Evolutionary conservation across 1,284 basidiomycete species (phyloP).

Genomic region (Puccinia hordei): DNA sequence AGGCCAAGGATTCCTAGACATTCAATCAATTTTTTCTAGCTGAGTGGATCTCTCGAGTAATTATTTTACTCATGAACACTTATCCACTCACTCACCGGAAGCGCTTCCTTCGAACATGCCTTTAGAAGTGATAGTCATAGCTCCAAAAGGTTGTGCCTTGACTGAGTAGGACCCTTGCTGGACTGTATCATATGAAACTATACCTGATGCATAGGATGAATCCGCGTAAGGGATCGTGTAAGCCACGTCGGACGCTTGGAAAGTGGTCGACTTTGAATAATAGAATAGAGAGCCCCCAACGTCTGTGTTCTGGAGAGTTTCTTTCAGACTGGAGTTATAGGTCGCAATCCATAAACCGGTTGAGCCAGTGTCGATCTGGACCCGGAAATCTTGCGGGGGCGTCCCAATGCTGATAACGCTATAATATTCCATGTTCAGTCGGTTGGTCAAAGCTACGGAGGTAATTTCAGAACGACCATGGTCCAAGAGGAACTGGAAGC

Average conservation of each 20-base stretch:
- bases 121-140: constrained; percentile 42
- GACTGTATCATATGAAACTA: constrained; percentile 27
- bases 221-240: constrained; percentile 49
- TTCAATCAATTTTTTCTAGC: background rate
- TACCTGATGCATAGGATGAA: constrained; percentile 32
- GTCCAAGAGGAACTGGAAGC: background rate
- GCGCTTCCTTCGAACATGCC: constrained; percentile 36
- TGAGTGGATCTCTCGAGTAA: background rate
- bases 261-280: constrained; percentile 28
- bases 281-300: constrained; percentile 43
- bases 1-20: constrained; percentile 43
- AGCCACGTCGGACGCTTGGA: constrained; percentile 12
- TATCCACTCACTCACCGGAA: constrained; percentile 24
- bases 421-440: constrained; percentile 43
- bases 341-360: constrained; percentile 40
- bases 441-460: constrained; percentile 27
- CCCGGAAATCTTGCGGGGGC: constrained; percentile 47
- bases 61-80: background rate
- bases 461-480: constrained; percentile 1
- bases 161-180: constrained; percentile 37
- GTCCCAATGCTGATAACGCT: constrained; percentile 37
- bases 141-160: constrained; percentile 28
- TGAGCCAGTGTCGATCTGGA: constrained; percentile 48
- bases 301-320: constrained; percentile 27
- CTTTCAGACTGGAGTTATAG: constrained; percentile 23